Base-by-base conservation (phyloP, 139 green algal species). In the Chlorella sp. region DNA sequence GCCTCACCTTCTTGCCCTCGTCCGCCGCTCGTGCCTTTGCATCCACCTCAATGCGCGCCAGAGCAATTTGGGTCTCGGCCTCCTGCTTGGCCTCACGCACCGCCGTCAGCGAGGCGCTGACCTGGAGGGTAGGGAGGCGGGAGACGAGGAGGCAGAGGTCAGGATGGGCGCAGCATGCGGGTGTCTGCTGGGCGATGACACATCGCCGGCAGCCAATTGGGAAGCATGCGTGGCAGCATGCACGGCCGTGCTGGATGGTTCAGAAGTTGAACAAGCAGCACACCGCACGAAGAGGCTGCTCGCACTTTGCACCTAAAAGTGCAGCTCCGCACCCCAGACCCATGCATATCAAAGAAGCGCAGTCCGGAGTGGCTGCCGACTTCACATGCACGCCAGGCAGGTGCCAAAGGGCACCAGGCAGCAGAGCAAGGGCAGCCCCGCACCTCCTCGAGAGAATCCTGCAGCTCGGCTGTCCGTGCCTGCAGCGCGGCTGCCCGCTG, bases 51-150 rank as follows among this genome's bases (percentile, higher is more conserved):
- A 86, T 66, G 21, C 60, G 57, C 3, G 82, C 82, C 19, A 86
- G 82, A 14, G 48, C 48, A 16, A 66, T 66, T 60, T 86, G 48
- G 32, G 36, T 57, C 32, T 75, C 82, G 18, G 82, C 82, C n/a
- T n/a, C 57, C 16, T 48, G 57, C 32, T 76, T 66, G 32, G 82
- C 82, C 57, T 76, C 82, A 21, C 68, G 57, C 82, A 76, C 82
- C 82, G 57, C 82, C 21, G 32, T 34, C 82, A 86, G 82, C 19
- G 82, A 77, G 60, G 48, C 48, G 48, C 37, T 86, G 57, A 66
- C 57, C 82, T 86, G 82, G 7, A 28, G 21, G 22, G 64, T 3
- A 71, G 64, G 64, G 64, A 14, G 21, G 64, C 2, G 21, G 64
- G 64, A 28, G 64, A 28, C 21, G 64, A 14, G 64, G 11, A 71